phyloP scores from a whole-genome alignment of 139 green algal genomes.

The Ettlia oleoabundans region DNA sequence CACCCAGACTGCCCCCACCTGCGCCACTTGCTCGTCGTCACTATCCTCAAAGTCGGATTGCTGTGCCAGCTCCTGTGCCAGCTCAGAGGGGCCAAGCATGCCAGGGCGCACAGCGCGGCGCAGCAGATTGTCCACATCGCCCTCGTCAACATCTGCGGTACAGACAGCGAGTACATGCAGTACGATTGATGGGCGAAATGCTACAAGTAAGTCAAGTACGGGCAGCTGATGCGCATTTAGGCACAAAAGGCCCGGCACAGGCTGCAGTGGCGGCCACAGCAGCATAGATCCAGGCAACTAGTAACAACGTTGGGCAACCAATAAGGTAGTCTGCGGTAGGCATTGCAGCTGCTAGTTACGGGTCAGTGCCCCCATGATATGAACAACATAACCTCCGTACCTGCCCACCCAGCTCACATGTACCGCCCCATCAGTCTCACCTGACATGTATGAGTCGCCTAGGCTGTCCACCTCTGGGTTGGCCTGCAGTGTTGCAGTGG shows the following conservation, averaged over 20 bases:
- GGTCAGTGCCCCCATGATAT: too few relatives aligned
- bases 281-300: neutral
- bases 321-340: too few relatives aligned
- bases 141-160: constrained; percentile 1
- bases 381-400: too few relatives aligned
- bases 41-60: neutral
- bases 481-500: too few relatives aligned
- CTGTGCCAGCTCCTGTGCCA: constrained; percentile 10
- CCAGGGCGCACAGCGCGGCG: neutral
- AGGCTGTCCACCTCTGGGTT: constrained; percentile 1
- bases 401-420: too few relatives aligned
- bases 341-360: too few relatives aligned
- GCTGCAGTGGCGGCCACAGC: neutral
- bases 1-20: neutral
- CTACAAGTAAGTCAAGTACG: neutral
- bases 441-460: neutral
- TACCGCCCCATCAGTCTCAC: neutral
- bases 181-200: neutral
- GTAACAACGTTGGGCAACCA: too few relatives aligned
- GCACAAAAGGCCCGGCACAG: neutral
- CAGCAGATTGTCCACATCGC: constrained; percentile 10
- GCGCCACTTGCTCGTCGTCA: neutral
- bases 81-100: neutral
- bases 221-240: neutral
- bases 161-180: neutral